Percentiles rank a stretch among this genome's conserved stretches.
Conservation (phyloP, 495 filamentous ascomycete species). For the Neurospora sp. region DNA sequence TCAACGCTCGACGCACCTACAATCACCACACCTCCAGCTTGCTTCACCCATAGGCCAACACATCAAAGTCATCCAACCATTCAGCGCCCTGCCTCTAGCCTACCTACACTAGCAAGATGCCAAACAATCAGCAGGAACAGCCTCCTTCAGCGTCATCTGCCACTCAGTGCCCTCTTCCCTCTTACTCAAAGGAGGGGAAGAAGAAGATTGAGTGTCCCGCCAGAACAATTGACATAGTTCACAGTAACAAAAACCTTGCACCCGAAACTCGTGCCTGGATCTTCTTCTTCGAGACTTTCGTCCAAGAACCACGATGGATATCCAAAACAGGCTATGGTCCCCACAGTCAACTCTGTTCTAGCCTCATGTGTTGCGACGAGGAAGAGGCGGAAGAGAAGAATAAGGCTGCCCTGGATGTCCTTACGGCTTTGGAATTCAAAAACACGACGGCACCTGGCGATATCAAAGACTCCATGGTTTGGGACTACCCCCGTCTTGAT, state of each 20-base stretch:
- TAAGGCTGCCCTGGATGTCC: background rate
- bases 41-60: background rate
- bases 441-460: background rate
- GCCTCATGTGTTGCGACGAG: background rate
- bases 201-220: background rate
- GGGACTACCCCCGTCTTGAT: background rate
- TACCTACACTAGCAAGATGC: background rate
- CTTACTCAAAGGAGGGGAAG: background rate
- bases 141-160: background rate
- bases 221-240: background rate
- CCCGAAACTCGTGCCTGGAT: no score
- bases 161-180: background rate
- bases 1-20: background rate
- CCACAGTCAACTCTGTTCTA: no score
- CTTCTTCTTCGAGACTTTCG: background rate
- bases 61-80: background rate
- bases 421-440: background rate
- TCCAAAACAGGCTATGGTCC: background rate
- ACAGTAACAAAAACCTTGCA: no score
- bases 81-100: background rate
- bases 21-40: background rate
- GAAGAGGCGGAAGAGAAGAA: background rate
- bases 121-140: background rate
- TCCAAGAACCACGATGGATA: background rate
- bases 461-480: fast-evolving